Percentiles rank a stretch among this genome's conserved stretches.
phyloP scores from a whole-genome alignment of 2,329 filamentous ascomycete species.

The Hypoxylon sp. region DNA sequence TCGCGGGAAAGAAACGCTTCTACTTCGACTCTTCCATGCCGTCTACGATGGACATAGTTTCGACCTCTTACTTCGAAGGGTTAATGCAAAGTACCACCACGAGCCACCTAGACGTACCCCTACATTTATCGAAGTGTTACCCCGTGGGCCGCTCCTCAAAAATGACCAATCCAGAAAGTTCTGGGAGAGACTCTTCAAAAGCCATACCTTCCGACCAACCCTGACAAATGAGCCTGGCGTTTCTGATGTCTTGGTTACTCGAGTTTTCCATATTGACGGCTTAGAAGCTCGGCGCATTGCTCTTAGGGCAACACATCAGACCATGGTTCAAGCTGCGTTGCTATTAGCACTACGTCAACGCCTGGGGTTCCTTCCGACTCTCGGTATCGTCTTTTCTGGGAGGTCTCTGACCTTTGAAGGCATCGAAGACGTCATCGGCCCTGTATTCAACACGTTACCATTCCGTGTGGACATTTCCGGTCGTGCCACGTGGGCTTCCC shows the following conservation, averaged over 20 bases:
- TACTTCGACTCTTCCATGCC: slow-evolving; percentile 84
- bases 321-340: slow-evolving; percentile 84
- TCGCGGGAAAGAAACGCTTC: slow-evolving; percentile 59
- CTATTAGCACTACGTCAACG: slow-evolving; percentile 71
- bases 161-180: slow-evolving; percentile 66
- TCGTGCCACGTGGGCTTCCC: slow-evolving; percentile 69
- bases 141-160: slow-evolving; percentile 75
- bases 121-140: slow-evolving; percentile 76
- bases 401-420: slow-evolving; percentile 77
- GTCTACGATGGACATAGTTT: slow-evolving; percentile 90
- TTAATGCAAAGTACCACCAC: slow-evolving; percentile 67
- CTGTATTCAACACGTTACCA: slow-evolving; percentile 91
- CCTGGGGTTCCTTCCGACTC: slow-evolving; percentile 63
- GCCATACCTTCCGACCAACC: slow-evolving; percentile 50
- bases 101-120: slow-evolving; percentile 57
- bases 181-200: slow-evolving; percentile 73
- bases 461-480: slow-evolving; percentile 67
- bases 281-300: slow-evolving; percentile 69
- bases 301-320: slow-evolving; percentile 82
- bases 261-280: slow-evolving; percentile 56
- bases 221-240: slow-evolving; percentile 19
- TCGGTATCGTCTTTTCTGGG: slow-evolving; percentile 86
- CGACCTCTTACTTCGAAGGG: slow-evolving; percentile 72
- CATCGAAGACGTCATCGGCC: slow-evolving; percentile 79
- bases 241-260: slow-evolving; percentile 46